These are phyloP conservation scores for Cicer pinnatifidum DNA, from an alignment of 306 rosid species.

Conservation along the genomic window DNA sequence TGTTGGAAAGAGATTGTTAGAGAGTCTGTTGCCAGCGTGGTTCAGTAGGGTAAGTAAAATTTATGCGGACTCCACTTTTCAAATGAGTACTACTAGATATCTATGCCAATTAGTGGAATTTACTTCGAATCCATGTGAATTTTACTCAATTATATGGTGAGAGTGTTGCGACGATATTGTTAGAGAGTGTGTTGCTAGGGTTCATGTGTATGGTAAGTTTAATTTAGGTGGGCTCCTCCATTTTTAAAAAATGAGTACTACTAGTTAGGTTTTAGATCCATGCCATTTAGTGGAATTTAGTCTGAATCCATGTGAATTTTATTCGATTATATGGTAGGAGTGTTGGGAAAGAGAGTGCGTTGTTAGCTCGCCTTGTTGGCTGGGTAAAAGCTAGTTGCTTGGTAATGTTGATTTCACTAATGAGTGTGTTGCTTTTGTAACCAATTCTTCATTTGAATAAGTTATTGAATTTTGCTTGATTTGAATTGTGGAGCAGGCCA, in stretches of 20 bases:
- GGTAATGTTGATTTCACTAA: neutral
- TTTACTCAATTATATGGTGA: neutral
- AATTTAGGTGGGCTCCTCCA: neutral
- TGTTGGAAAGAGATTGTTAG: neutral
- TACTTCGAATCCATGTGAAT: neutral
- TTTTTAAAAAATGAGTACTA: neutral
- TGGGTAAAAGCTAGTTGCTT: neutral
- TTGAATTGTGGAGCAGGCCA: neutral
- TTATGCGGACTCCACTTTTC: neutral
- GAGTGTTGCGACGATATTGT: neutral
- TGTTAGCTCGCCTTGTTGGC: neutral
- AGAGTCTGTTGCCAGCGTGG: neutral
- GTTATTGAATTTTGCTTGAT: neutral
- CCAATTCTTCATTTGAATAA: neutral
- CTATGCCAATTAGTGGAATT: neutral
- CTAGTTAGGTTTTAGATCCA: neutral
- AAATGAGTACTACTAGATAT: neutral
- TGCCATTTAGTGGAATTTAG: neutral
- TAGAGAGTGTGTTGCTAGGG: neutral
- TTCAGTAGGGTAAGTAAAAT: neutral
- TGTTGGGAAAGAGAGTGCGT: neutral
- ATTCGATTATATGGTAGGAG: neutral
- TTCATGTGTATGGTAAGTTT: neutral
- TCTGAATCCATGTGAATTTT: neutral
- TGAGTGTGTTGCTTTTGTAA: neutral